Base-by-base conservation (phyloP, 1,284 basidiomycete species). In the Ceratobasidium sp. region DNA sequence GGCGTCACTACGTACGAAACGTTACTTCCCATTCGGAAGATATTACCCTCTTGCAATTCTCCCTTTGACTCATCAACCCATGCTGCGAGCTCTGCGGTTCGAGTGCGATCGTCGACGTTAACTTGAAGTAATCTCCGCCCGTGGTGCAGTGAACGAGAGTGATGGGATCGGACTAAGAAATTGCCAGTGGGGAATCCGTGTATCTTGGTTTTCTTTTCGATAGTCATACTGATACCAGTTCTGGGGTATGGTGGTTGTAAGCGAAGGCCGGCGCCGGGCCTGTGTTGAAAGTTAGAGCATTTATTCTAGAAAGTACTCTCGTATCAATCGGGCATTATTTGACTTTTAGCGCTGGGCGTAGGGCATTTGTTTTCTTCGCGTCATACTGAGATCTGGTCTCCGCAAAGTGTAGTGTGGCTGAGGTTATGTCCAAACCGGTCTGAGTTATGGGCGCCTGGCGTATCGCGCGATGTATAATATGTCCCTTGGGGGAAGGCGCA, bases 1-100 rank as follows among this genome's bases (percentile, higher is more conserved):
- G 49, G 49, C 18, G 13, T 68, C 13, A 68, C 10, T 4, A 20
- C 53, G 44, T 28, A 67, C n/a, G 3, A 3, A 26, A 6, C 26
- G 49, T 49, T 28, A 18, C 5, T 40, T 60, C 20, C 9, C 20
- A 44, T 28, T 6, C 7, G n/a, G n/a, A n/a, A n/a, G n/a, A n/a
- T 9, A 20, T n/a, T 23, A 64, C 61, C 40, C 26, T 64, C 40
- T 26, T 64, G 40, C 6, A 64, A 28, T n/a, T 64, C 40, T 15
- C 61, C 61, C 15, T 64, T 64, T 44, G 69, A 55, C 20, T 71
- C 69, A 23, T 71, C 69, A 13, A 73, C 56, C 56, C 56, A 61
- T 5, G 44, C 42, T 40, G 28, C 42, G 23, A 73, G 28, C 33
- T 63, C 70, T 46, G 51, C 56, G 3, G 56, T 33, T 20, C n/a